Conservation (phyloP, 2,329 filamentous ascomycete genomes). For the Samsoniella hepiali region DNA sequence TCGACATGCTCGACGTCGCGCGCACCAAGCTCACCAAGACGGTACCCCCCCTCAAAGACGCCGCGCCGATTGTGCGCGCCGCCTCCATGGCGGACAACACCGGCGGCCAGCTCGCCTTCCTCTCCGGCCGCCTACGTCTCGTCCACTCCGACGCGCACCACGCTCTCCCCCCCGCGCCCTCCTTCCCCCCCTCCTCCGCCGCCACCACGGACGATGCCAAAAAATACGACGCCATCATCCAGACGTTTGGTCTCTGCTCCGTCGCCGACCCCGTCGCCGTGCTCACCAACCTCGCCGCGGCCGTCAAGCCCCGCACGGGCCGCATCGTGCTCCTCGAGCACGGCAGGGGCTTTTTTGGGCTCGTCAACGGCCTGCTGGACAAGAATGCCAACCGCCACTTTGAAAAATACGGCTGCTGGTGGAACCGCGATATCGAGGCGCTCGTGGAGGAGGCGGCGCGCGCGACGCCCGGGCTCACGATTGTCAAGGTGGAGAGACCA, state of each 20-base stretch:
- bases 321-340: constrained; percentile 62
- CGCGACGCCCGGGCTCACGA: constrained; percentile 51
- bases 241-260: constrained; percentile 64
- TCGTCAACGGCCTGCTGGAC: constrained; percentile 57
- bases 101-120: constrained; percentile 38
- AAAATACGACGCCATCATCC: constrained; percentile 59
- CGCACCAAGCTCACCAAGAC: constrained; percentile 47
- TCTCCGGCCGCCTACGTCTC: constrained; percentile 44
- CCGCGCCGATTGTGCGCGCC: constrained; percentile 31
- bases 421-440: constrained; percentile 60
- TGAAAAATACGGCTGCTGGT: constrained; percentile 62
- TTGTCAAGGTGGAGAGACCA: constrained; percentile 53
- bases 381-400: constrained; percentile 54
- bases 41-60: constrained; percentile 38
- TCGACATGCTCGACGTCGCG: constrained; percentile 58
- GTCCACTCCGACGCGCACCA: constrained; percentile 47
- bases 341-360: constrained; percentile 52
- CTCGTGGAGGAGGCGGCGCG: constrained; percentile 50
- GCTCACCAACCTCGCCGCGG: constrained; percentile 50
- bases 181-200: constrained; percentile 36
- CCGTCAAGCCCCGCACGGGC: constrained; percentile 52
- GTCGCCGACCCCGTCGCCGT: constrained; percentile 55
- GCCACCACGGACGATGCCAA: background rate
- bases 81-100: constrained; percentile 34
- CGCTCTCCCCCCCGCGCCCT: constrained; percentile 38